Evolutionary conservation across 1,139 yeast genomes (phyloP).

Genomic region (Taphrina confusa): DNA sequence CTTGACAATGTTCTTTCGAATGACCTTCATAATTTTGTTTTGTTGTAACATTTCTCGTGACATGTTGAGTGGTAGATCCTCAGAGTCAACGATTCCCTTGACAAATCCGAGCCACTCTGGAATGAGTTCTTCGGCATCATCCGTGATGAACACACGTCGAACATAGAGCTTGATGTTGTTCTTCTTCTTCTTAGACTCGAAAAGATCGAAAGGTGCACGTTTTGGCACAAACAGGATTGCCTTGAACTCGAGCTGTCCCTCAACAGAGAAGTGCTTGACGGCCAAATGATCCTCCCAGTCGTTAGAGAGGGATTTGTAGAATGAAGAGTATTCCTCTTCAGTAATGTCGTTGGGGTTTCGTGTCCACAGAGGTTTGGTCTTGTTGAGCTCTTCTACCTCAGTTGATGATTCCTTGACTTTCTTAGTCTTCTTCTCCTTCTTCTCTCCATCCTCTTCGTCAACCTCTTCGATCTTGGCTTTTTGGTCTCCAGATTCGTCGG

Average conservation of each 20-base stretch:
- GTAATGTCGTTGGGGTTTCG: constrained; percentile 97
- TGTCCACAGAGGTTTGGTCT: constrained; percentile 99
- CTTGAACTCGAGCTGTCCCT: constrained; percentile 99
- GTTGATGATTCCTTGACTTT: constrained; percentile 80
- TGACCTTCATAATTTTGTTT: constrained; percentile 99
- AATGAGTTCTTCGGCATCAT: constrained; percentile 97
- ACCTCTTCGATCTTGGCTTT: constrained; percentile 67
- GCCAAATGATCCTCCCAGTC: constrained; percentile 99
- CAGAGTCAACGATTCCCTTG: constrained; percentile 99
- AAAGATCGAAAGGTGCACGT: constrained; percentile 99
- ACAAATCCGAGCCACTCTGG: constrained; percentile 99
- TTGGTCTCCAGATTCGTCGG: constrained; percentile 59
- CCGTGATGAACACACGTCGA: constrained; percentile 99
- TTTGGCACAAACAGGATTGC: constrained; percentile 97
- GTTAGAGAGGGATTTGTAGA: constrained; percentile 98
- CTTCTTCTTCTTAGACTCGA: constrained; percentile 98
- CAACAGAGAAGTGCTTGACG: constrained; percentile 99
- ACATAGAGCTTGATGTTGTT: constrained; percentile 98
- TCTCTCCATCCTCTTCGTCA: constrained; percentile 63
- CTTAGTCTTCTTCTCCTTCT: constrained; percentile 68
- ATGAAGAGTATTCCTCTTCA: constrained; percentile 98
- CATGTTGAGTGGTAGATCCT: constrained; percentile 98
- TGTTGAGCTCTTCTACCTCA: constrained; percentile 96
- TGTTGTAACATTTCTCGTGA: constrained; percentile 99
- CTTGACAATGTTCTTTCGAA: constrained; percentile 98